Conservation (phyloP, 1,139 yeast genomes). For the Sporopachydermia cereana region DNA sequence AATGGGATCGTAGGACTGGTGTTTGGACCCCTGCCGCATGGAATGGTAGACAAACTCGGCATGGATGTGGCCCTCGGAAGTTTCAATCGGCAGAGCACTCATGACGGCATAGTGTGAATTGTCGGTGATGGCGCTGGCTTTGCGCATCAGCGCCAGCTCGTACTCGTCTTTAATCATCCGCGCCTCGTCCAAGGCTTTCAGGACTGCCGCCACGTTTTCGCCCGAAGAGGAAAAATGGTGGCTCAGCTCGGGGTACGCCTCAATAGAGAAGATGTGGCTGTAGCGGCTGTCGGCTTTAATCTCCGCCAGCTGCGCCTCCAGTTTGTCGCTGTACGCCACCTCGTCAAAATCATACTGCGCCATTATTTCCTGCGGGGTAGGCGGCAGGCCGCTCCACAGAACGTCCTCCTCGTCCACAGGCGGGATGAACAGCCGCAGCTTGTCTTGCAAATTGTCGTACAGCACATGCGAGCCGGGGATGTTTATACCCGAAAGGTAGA, state of each 20-base stretch:
- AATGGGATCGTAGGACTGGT: conserved; percentile 86
- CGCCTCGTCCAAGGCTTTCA: conserved; percentile 76
- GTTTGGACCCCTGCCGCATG: conserved; percentile 83
- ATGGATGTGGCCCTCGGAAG: conserved; percentile 82
- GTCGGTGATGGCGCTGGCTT: conserved; percentile 78
- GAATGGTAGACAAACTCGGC: conserved; percentile 94
- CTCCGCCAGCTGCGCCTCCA: conserved; percentile 25
- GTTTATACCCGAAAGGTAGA: conserved; percentile 67
- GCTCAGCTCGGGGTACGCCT: conserved; percentile 22
- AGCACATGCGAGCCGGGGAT: conserved; percentile 67
- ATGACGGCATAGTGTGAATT: conserved; percentile 83
- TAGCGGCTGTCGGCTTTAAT: conserved; percentile 12
- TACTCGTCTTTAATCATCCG: conserved; percentile 74
- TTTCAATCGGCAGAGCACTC: conserved; percentile 75
- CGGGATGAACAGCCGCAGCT: conserved; percentile 66
- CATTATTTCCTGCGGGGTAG: conserved; percentile 53
- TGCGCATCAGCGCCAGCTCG: conserved; percentile 64
- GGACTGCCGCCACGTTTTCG: conserved; percentile 32
- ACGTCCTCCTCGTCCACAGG: conserved; percentile 78
- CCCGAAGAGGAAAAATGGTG: conserved; percentile 18
- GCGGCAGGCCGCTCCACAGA: conserved; percentile 93
- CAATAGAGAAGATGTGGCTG: conserved; percentile 28
- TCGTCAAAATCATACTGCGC: conserved; percentile 68
- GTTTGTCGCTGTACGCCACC: conserved; percentile 47
- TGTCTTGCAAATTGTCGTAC: conserved; percentile 41